Evolutionary conservation across 169 alveolate genomes (phyloP).

Genomic region (Plasmodium cynomolgi): DNA sequence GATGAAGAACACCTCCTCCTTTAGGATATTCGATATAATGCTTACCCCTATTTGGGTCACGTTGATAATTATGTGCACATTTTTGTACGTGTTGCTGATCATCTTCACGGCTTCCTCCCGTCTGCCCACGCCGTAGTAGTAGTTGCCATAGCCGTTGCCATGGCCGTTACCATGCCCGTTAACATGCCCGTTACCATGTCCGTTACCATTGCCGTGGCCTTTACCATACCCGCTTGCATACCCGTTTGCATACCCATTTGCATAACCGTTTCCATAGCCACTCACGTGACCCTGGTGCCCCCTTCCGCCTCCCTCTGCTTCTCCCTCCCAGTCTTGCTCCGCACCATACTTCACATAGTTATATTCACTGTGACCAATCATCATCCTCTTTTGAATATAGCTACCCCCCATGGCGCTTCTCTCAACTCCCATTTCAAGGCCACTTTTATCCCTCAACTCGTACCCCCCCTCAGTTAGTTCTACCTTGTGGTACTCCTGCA

Average conservation of each 20-base stretch:
- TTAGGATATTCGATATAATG: conserved; percentile 83
- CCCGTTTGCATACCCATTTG: background rate
- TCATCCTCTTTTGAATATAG: background rate
- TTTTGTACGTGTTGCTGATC: conserved; percentile 54
- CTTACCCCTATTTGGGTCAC: conserved; percentile 87
- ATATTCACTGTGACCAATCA: background rate
- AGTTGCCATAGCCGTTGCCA: background rate
- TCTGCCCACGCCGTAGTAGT: background rate
- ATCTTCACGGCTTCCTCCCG: conserved; percentile 35
- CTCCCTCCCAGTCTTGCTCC: background rate
- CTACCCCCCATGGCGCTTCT: background rate
- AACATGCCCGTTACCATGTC: background rate
- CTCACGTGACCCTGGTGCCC: background rate
- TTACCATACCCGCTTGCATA: background rate
- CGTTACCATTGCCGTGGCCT: background rate
- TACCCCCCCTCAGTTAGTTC: background rate
- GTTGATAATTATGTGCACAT: conserved; percentile 76
- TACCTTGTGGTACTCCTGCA: conserved; percentile 8
- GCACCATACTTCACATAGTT: background rate
- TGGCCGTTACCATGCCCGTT: background rate
- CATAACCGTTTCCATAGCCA: background rate
- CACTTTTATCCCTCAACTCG: background rate
- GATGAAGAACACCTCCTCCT: conserved; percentile 88
- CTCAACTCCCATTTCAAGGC: background rate
- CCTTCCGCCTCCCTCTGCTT: background rate